Conservation (phyloP, 768 basidiomycete species). For the Lactarius indigo region DNA sequence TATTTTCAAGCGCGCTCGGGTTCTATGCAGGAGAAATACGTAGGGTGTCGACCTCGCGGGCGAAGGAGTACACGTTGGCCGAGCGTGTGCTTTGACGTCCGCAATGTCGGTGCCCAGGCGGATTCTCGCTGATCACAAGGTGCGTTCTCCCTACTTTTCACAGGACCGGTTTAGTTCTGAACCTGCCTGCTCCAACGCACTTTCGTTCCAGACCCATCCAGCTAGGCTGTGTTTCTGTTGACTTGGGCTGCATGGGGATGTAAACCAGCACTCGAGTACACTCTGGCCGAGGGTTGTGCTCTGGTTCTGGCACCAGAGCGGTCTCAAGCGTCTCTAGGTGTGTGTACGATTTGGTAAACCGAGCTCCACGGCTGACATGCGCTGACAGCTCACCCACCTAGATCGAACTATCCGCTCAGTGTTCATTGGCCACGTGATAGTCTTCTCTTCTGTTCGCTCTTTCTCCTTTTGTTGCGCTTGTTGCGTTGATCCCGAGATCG, state of each 20-base stretch:
- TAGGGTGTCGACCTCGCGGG: not conserved
- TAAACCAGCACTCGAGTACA: not conserved
- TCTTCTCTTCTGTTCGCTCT: not conserved
- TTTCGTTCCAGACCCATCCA: not conserved
- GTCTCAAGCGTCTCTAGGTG: not conserved
- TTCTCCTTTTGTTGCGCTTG: not conserved
- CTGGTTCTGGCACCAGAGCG: not conserved
- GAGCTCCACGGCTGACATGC: not conserved
- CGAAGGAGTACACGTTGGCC: conserved; percentile 12
- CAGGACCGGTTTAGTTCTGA: not conserved
- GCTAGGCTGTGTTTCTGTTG: not conserved
- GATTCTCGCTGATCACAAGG: not conserved
- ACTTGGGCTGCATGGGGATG: not conserved
- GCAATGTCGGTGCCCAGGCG: not conserved
- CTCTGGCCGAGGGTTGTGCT: not conserved
- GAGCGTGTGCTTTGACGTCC: conserved; percentile 5
- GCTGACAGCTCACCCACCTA: not conserved
- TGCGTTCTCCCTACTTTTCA: not conserved
- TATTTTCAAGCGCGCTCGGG: not conserved
- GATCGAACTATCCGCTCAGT: not conserved
- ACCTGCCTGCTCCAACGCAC: not conserved
- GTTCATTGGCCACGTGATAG: not conserved
- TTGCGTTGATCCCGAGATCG: not conserved
- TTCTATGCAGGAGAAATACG: not conserved
- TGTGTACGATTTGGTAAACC: not conserved